phyloP scores from a whole-genome alignment of 2,329 filamentous ascomycete genomes.

The Parafenestella ontariensis region DNA sequence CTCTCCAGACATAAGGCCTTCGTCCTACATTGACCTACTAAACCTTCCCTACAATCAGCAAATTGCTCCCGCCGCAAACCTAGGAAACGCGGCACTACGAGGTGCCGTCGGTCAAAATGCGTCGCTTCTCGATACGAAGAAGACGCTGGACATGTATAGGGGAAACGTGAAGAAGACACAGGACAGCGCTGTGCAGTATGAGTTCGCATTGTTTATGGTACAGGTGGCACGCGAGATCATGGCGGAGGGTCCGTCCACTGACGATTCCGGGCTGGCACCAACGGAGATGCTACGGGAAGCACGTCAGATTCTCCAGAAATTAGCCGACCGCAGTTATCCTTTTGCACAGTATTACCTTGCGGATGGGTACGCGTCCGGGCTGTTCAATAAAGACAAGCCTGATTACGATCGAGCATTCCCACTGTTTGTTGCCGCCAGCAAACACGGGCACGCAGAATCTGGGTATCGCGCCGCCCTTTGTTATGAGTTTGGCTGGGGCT shows the following conservation, averaged over 20 bases:
- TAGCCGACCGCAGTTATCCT: conserved; percentile 87
- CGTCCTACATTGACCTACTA: conserved; percentile 68
- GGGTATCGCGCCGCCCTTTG: conserved; percentile 91
- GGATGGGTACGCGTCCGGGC: conserved; percentile 90
- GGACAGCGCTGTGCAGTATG: conserved; percentile 88
- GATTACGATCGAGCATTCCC: conserved; percentile 92
- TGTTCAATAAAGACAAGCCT: conserved; percentile 93
- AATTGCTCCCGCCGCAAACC: conserved; percentile 65
- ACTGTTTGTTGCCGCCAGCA: conserved; percentile 90
- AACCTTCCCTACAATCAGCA: conserved; percentile 81
- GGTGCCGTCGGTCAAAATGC: conserved; percentile 85
- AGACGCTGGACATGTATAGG: conserved; percentile 97
- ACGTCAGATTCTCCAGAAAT: conserved; percentile 82
- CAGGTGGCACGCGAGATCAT: conserved; percentile 80
- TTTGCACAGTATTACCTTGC: conserved; percentile 98
- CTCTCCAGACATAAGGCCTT: conserved; percentile 65
- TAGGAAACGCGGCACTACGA: conserved; percentile 84
- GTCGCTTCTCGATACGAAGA: conserved; percentile 86
- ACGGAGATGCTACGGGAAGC: conserved; percentile 82
- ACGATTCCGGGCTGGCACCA: conserved; percentile 55
- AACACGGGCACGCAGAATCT: conserved; percentile 96
- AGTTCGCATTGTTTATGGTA: conserved; percentile 94
- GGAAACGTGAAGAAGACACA: conserved; percentile 97
- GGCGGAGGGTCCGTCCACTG: conserved; percentile 33
- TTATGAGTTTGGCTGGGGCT: conserved; percentile 99